phyloP scores from a whole-genome alignment of 768 basidiomycete genomes.

The Gyrodon lividus region DNA sequence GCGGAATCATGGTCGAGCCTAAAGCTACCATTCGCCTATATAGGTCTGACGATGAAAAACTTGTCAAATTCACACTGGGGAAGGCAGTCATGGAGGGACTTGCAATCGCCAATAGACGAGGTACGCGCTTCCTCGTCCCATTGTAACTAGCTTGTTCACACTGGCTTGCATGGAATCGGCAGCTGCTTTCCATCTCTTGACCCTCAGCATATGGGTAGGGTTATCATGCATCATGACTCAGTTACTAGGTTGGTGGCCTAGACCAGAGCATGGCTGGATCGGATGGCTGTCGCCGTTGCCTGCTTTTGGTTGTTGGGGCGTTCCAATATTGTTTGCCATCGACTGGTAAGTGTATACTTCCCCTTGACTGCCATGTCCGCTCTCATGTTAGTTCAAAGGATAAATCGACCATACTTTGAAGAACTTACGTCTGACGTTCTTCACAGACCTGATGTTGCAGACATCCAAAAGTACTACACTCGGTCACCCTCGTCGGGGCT shows the following conservation, averaged over 20 bases:
- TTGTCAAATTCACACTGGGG: slow-evolving; percentile 61
- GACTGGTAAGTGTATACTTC: slow-evolving; percentile 58
- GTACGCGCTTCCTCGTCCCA: slow-evolving; percentile 32
- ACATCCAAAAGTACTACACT: slow-evolving; percentile 56
- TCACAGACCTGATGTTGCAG: slow-evolving; percentile 51
- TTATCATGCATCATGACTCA: slow-evolving; percentile 59
- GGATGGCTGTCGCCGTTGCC: slow-evolving; percentile 63
- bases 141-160: background rate
- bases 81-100: slow-evolving; percentile 67
- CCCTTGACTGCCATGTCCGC: background rate
- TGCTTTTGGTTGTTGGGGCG: slow-evolving; percentile 59
- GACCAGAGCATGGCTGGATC: slow-evolving; percentile 38
- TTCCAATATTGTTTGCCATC: slow-evolving; percentile 62
- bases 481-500: slow-evolving; percentile 63
- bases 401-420: slow-evolving; percentile 70
- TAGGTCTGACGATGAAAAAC: slow-evolving; percentile 51
- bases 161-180: background rate
- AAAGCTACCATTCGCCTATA: slow-evolving; percentile 55
- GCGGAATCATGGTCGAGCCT: slow-evolving; percentile 37
- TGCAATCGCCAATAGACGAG: slow-evolving; percentile 61
- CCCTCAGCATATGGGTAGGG: slow-evolving; percentile 58
- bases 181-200: slow-evolving; percentile 61
- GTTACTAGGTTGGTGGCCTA: slow-evolving; percentile 69
- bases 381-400: slow-evolving; percentile 42
- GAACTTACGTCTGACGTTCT: slow-evolving; percentile 49